Base-by-base conservation (phyloP, 148 eudicot genomes). In the Fallopia convolvulus region DNA sequence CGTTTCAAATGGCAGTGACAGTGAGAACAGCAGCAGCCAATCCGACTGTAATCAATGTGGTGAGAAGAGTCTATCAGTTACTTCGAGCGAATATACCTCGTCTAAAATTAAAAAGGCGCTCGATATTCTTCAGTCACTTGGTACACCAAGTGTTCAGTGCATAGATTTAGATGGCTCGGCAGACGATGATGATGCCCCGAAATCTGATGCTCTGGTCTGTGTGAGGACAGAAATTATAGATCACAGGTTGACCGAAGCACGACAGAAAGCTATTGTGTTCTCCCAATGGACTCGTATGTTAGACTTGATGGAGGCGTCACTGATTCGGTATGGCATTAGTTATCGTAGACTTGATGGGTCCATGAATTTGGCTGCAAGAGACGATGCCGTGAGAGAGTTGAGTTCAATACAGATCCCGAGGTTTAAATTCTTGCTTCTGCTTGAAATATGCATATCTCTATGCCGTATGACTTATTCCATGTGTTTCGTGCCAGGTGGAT, bases 261-360 rank as follows among this genome's bases (percentile, higher is more conserved):
- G 91, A 44, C 81, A 83, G 66, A 96, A 96, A 78, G 87, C 97
- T 55, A 96, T 96, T 76, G 81, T 96, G 80, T 96, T 96, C 82
- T 96, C 99, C 41, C 99, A 96, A 83, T 96, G 99, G 99, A 96
- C 97, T 60, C 79, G 94, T 74, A 96, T 96, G 99, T 80, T 96
- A 81, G 89, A 96, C 81, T 82, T 96, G 74, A 80, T 93, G 77
- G 93, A 96, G 84, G 56, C 68, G 53, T 81, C 97, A 53, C 82
- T 96, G 75, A 86, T 85, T 50, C 83, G 83, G 74, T 58, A 83
- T 74, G 76, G 83, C 81, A 77, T 96, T 49, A 82, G 52, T 56
- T 93, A 90, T 75, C 86, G 98, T 83, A 91, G 97, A 87, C 97
- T 96, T 83, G 99, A 96, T 88, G 99, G 99, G 78, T 86, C 90